Base-by-base conservation (phyloP, 441 rosid genomes). In the Pelargonium fulgidum region DNA sequence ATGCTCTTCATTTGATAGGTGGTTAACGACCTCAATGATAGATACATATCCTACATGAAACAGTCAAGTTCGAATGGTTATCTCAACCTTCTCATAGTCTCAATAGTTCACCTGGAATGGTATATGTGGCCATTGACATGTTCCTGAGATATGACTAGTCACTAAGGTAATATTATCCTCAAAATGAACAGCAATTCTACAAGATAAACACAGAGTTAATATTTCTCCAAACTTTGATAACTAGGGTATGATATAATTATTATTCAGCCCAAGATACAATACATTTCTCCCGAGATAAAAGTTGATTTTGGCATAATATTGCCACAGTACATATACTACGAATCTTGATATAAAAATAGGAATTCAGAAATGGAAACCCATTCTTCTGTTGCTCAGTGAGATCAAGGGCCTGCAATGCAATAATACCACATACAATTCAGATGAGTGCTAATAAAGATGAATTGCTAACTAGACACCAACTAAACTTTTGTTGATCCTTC, bases 391-490 rank as follows among this genome's bases (percentile, higher is more conserved):
- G 64, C 50, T 64, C 66, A 47, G 22, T 45, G 56, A 19, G 62
- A 20, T 47, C 73, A 74, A 59, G 70, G 61, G 67, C 79, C 73
- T 68, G 73, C 67, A 76, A 66, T n/a, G 17, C 64, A 50, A 65
- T 59, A 66, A 65, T 59, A 66, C 36, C 48, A 72, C 36, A 47
- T 36, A 19, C 19, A 69, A 24, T 76, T 76, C 17, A 65, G 70
- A 68, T 65, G 26, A 42, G 62, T 48, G 50, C 65, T 58, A 65
- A 59, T 39, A 68, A 11, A 11, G 47, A 33, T 29, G 63, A 67
- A 65, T 24, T 22, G 24, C 65, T 45, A 65, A 36, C 64, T 65
- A 68, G 54, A 64, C 59, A 61, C 29, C 62, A 14, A 64, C 47
- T 13, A 54, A 20, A 65, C 41, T 59, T 44, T 29, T 45, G 62